phyloP scores from a whole-genome alignment of 1,284 basidiomycete species.

The Peniophora sp. region DNA sequence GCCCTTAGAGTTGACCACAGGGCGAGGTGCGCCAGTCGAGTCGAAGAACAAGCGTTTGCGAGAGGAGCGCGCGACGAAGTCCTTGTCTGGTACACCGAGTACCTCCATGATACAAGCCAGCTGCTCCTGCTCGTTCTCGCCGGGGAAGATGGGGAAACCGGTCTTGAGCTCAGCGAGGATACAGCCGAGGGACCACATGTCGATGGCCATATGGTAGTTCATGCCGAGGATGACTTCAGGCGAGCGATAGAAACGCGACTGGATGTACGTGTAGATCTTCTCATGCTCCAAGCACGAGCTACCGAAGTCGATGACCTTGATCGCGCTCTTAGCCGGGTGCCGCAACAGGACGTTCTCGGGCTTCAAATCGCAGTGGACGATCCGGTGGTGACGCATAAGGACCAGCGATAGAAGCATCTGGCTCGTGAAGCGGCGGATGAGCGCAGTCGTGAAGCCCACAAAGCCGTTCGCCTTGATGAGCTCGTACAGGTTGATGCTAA shows the following conservation, averaged over 20 bases:
- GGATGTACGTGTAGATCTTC: constrained; percentile 98
- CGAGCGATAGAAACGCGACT: constrained; percentile 95
- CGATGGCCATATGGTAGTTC: constrained; percentile 94
- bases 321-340: constrained; percentile 92
- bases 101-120: constrained; percentile 99
- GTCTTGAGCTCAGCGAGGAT: constrained; percentile 97
- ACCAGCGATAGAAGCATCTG: constrained; percentile 92
- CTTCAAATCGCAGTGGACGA: constrained; percentile 99
- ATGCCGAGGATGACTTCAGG: constrained; percentile 90
- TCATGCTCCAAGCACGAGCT: constrained; percentile 98
- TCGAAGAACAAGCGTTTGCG: constrained; percentile 97
- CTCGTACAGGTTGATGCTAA: constrained; percentile 99
- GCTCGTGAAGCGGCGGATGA: constrained; percentile 93
- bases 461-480: constrained; percentile 99
- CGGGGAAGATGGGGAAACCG: constrained; percentile 98
- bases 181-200: constrained; percentile 98
- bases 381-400: constrained; percentile 92
- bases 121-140: constrained; percentile 99
- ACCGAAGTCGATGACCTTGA: constrained; percentile 99
- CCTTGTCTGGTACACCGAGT: constrained; percentile 90
- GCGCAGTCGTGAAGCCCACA: constrained; percentile 88
- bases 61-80: constrained; percentile 90
- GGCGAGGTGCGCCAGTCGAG: constrained; percentile 84
- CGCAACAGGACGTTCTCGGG: constrained; percentile 96
- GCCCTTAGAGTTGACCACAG: constrained; percentile 96